Evolutionary conservation across 805 yeast species (phyloP).

Genomic region (Lipomyces anomalus): DNA sequence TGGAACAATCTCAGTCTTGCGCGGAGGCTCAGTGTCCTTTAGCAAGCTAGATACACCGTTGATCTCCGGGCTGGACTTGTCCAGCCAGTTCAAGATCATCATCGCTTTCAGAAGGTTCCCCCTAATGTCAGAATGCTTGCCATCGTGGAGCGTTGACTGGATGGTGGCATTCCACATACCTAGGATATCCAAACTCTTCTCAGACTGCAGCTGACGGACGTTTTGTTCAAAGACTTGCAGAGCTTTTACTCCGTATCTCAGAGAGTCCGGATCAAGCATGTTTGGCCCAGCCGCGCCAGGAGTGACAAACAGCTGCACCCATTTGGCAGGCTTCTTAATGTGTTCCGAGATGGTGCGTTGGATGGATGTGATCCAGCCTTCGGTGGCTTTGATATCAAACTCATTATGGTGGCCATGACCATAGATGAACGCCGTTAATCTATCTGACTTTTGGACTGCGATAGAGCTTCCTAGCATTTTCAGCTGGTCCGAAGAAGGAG

Average conservation of each 20-base stretch:
- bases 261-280: slow-evolving; percentile 19
- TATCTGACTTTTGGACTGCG: neutral
- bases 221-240: slow-evolving; percentile 15
- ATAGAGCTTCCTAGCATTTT: slow-evolving; percentile 12
- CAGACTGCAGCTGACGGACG: slow-evolving; percentile 9
- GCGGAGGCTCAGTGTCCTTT: no score
- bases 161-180: slow-evolving; percentile 22
- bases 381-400: slow-evolving; percentile 14
- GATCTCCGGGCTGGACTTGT: slow-evolving; percentile 2
- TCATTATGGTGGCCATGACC: slow-evolving; percentile 24
- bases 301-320: slow-evolving; percentile 23
- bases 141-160: slow-evolving; percentile 19
- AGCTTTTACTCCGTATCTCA: slow-evolving; percentile 20
- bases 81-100: slow-evolving; percentile 24
- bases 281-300: slow-evolving; percentile 23
- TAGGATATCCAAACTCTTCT: slow-evolving; percentile 15
- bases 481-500: slow-evolving; percentile 20
- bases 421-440: slow-evolving; percentile 18
- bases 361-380: slow-evolving; percentile 21
- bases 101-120: slow-evolving; percentile 20
- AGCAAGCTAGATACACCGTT: no score
- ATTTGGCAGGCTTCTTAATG: slow-evolving; percentile 4
- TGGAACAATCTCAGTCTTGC: no score
- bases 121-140: slow-evolving; percentile 20
- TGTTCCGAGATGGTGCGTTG: slow-evolving; percentile 22